Conservation (phyloP, 2,329 filamentous ascomycete genomes). For the Pseudocercospora pini-densiflorae region DNA sequence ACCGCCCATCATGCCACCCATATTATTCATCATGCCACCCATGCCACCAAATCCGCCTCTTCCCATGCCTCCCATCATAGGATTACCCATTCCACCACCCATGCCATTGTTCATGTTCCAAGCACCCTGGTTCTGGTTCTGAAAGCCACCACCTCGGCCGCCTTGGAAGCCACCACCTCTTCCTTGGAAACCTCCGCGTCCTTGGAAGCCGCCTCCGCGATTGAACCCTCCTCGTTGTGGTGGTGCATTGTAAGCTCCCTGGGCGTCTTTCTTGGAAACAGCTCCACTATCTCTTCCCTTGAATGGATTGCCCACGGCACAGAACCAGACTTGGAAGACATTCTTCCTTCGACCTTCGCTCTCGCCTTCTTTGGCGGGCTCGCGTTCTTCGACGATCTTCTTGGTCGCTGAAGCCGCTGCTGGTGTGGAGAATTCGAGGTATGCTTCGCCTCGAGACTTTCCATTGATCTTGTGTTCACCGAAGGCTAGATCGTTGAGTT, state of each 20-base stretch:
- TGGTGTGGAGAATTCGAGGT: conserved; percentile 80
- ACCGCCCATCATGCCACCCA: conserved; percentile 33
- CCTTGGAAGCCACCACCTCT: conserved; percentile 38
- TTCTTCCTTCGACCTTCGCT: conserved; percentile 54
- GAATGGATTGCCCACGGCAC: conserved; percentile 26
- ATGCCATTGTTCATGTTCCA: conserved; percentile 33
- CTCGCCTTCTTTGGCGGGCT: conserved; percentile 25
- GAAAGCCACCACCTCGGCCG: conserved; percentile 35
- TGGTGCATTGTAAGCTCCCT: conserved; percentile 39
- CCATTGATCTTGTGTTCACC: conserved; percentile 99
- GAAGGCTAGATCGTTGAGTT: conserved; percentile 91
- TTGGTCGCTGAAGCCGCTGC: conserved; percentile 88
- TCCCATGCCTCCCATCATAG: conserved; percentile 16
- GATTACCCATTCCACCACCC: conserved; percentile 15
- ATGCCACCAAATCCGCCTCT: conserved; percentile 20
- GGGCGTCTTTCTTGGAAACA: conserved; percentile 43
- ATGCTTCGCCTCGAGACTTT: conserved; percentile 93
- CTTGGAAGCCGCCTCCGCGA: conserved; percentile 54
- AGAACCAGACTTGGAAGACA: conserved; percentile 69
- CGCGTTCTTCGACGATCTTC: conserved; percentile 68
- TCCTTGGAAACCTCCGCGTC: conserved; percentile 40
- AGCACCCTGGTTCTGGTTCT: conserved; percentile 24
- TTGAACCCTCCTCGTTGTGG: conserved; percentile 22
- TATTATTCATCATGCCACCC: conserved; percentile 20
- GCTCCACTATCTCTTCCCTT: conserved; percentile 54